phyloP scores from a whole-genome alignment of 306 rosid species.

The Bauhinia variegata region DNA sequence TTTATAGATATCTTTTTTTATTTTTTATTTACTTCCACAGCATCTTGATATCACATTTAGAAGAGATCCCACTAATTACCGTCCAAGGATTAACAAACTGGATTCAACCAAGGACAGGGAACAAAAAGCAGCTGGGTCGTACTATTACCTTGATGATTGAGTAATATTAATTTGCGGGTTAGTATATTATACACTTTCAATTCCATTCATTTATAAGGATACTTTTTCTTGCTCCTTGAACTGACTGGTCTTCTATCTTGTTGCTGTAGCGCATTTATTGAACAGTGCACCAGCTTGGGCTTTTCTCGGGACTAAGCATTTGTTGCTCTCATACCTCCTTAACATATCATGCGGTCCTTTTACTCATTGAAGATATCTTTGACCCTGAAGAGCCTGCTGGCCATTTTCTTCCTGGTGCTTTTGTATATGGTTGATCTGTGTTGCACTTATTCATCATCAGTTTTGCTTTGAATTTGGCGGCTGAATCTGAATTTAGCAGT shows the following conservation, averaged over 20 bases:
- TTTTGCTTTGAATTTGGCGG: conserved; percentile 52
- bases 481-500: conserved; percentile 37
- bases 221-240: not conserved
- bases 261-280: conserved; percentile 45
- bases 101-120: conserved; percentile 93
- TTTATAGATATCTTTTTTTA: too few species aligned
- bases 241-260: conserved; percentile 1
- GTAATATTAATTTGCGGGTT: conserved; percentile 34
- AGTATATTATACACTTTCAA: conserved; percentile 20
- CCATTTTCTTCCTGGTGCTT: conserved; percentile 40
- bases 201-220: not conserved
- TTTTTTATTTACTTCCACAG: conserved; percentile 41
- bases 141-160: conserved; percentile 92
- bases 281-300: conserved; percentile 30
- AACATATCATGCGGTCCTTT: conserved; percentile 25
- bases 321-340: conserved; percentile 30
- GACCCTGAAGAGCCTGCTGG: conserved; percentile 38
- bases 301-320: conserved; percentile 32
- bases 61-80: conserved; percentile 91
- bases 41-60: conserved; percentile 94
- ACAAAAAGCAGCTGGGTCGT: conserved; percentile 88
- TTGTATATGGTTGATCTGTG: conserved; percentile 37
- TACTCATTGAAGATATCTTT: conserved; percentile 33
- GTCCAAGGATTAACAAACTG: conserved; percentile 90
- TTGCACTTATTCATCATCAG: conserved; percentile 49